Percentiles rank a stretch among this genome's conserved stretches.
Conservation (phyloP, 192 early-diverging fungal species). For the Diversispora eburnea region DNA sequence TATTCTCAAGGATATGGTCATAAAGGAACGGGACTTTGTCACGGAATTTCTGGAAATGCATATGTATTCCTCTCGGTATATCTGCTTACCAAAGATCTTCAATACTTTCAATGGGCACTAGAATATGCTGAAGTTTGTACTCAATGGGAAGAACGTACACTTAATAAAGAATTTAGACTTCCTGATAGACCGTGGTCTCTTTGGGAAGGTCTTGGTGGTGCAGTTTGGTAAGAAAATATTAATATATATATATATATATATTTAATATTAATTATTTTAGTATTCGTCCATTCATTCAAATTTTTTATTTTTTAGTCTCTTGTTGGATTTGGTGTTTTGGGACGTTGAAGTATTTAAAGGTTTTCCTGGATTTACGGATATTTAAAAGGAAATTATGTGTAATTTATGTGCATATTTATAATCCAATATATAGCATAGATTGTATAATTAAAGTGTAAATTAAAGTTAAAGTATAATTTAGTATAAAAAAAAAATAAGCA, state of each 20-base stretch:
- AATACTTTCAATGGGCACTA: conserved; percentile 13
- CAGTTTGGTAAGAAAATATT: not conserved
- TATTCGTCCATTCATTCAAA: not conserved
- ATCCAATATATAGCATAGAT: too few species aligned
- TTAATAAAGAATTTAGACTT: not conserved
- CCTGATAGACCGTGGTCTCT: conserved; percentile 17
- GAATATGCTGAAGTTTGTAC: conserved; percentile 2
- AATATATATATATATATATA: too few species aligned
- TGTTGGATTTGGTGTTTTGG: conserved; percentile 1
- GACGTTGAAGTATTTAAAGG: conserved; percentile 2
- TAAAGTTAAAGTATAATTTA: too few species aligned
- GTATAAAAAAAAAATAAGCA: too few species aligned
- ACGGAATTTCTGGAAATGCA: conserved; percentile 20
- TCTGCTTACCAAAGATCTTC: conserved; percentile 6
- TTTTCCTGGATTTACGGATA: conserved; percentile 7
- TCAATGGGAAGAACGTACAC: not conserved
- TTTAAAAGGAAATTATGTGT: not conserved
- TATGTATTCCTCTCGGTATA: conserved; percentile 8
- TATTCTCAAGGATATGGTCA: not conserved
- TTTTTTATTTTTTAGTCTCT: not conserved
- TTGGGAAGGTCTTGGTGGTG: conserved; percentile 15
- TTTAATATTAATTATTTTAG: not conserved
- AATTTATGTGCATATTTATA: too few species aligned
- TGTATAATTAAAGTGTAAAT: too few species aligned
- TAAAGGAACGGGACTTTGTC: conserved; percentile 21